Percentiles rank a stretch among this genome's conserved stretches.
Evolutionary conservation across 192 early-diverging fungal species (phyloP).

Genomic region (Dissophora globulifera): DNA sequence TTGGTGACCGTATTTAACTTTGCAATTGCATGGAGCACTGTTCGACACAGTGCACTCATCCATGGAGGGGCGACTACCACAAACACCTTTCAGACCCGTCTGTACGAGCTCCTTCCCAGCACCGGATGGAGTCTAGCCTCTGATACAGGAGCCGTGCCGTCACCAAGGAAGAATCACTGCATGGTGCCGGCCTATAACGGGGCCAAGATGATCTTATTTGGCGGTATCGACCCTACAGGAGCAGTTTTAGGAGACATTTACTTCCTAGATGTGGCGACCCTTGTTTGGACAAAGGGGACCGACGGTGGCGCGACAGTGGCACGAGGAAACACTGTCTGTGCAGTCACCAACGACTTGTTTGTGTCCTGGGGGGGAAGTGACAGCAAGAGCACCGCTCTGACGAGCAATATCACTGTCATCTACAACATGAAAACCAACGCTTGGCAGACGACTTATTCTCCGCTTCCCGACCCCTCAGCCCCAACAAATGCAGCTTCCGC

Average conservation of each 20-base stretch:
- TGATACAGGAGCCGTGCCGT: not conserved
- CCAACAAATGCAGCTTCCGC: too few species aligned
- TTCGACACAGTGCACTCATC: not conserved
- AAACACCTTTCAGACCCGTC: not conserved
- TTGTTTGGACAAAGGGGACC: conserved; percentile 8
- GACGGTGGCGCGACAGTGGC: not conserved
- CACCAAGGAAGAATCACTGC: not conserved
- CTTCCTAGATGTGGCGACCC: conserved; percentile 6
- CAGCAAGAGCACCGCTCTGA: not conserved
- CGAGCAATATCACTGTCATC: conserved; percentile 1
- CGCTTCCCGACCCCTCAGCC: too few species aligned
- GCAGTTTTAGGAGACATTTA: conserved; percentile 4
- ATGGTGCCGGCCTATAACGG: conserved; percentile 21
- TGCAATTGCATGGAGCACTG: not conserved
- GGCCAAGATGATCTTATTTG: conserved; percentile 19
- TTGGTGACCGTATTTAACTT: too few species aligned
- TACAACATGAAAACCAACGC: conserved; percentile 12
- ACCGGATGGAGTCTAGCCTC: not conserved
- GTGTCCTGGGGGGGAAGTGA: conserved; percentile 18
- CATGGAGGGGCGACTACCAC: conserved; percentile 1
- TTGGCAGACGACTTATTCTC: not conserved
- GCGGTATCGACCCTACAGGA: not conserved
- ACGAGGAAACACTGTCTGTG: not conserved
- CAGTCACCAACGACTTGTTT: conserved; percentile 15
- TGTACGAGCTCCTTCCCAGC: not conserved